phyloP scores from a whole-genome alignment of 805 yeast genomes.

The Nakazawaea peltata region DNA sequence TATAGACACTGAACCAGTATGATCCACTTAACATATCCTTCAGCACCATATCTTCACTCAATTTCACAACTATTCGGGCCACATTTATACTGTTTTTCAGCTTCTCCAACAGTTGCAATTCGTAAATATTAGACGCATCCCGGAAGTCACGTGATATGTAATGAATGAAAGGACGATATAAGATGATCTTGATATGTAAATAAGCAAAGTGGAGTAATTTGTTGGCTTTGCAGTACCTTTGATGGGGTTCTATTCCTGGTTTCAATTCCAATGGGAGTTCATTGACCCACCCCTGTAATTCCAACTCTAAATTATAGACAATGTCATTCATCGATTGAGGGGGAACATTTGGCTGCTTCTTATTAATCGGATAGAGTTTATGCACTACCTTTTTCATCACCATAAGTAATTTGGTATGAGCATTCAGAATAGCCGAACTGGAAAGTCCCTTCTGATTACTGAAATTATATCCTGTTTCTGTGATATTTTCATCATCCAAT shows the following conservation, averaged over 20 bases:
- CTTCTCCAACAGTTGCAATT: slow-evolving; percentile 57
- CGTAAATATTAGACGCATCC: slow-evolving; percentile 23
- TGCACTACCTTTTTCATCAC: slow-evolving; percentile 66
- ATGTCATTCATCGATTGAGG: slow-evolving; percentile 25
- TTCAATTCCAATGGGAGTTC: slow-evolving; percentile 62
- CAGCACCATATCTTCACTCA: slow-evolving; percentile 74
- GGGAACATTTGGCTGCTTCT: slow-evolving; percentile 23
- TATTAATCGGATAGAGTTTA: slow-evolving; percentile 67
- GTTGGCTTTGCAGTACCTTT: slow-evolving; percentile 63
- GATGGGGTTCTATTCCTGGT: slow-evolving; percentile 64
- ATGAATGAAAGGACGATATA: slow-evolving; percentile 86
- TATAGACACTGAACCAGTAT: slow-evolving; percentile 87
- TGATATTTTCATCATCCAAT: slow-evolving; percentile 80
- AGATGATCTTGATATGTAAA: slow-evolving; percentile 68
- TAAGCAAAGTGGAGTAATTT: slow-evolving; percentile 64
- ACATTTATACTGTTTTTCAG: slow-evolving; percentile 81
- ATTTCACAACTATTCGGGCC: slow-evolving; percentile 71
- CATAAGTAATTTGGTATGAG: slow-evolving; percentile 69
- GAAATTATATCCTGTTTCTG: slow-evolving; percentile 46
- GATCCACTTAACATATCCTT: slow-evolving; percentile 70
- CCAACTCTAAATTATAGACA: slow-evolving; percentile 59
- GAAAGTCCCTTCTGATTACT: slow-evolving; percentile 43
- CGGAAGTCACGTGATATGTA: slow-evolving; percentile 54
- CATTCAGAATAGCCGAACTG: slow-evolving; percentile 74
- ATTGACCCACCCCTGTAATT: slow-evolving; percentile 65